Percentiles rank a stretch among this genome's conserved stretches.
Conservation (phyloP, 2,329 filamentous ascomycete species). For the Elsinoe fawcettii region DNA sequence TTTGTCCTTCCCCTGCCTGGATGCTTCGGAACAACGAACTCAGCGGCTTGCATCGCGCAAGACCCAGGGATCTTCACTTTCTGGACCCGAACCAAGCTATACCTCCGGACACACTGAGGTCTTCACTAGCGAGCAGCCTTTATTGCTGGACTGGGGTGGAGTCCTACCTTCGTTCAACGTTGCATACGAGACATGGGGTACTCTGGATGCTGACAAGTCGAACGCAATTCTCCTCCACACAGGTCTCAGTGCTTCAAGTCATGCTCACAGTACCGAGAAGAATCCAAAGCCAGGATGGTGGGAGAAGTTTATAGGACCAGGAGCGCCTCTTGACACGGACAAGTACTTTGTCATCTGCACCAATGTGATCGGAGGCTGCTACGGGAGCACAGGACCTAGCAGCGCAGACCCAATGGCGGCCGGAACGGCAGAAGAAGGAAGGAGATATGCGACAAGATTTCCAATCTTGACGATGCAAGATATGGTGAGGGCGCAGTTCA, state of each 20-base stretch:
- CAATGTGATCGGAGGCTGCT: constrained; percentile 92
- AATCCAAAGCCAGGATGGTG: constrained; percentile 95
- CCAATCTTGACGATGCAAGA: constrained; percentile 93
- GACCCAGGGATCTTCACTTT: constrained; percentile 48
- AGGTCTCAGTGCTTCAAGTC: constrained; percentile 90
- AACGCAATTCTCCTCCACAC: constrained; percentile 93
- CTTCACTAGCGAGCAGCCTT: constrained; percentile 64
- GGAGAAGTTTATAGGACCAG: constrained; percentile 95
- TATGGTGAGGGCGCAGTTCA: constrained; percentile 95
- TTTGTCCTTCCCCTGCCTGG: constrained; percentile 83
- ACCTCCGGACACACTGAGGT: constrained; percentile 76
- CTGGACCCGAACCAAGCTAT: constrained; percentile 88
- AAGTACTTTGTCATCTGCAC: constrained; percentile 94
- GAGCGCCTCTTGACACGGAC: constrained; percentile 74
- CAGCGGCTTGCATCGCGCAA: constrained; percentile 54
- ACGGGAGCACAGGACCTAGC: constrained; percentile 85
- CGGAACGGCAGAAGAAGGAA: constrained; percentile 54
- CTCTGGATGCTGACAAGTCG: constrained; percentile 66
- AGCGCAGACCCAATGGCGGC: constrained; percentile 61
- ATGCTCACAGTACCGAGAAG: constrained; percentile 80
- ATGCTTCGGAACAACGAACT: constrained; percentile 67
- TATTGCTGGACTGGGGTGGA: constrained; percentile 91
- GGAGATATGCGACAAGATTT: constrained; percentile 87
- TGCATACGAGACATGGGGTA: constrained; percentile 89
- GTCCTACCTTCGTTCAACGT: constrained; percentile 81